phyloP scores from a whole-genome alignment of 1,139 yeast genomes.

The Ogataea hybrid region DNA sequence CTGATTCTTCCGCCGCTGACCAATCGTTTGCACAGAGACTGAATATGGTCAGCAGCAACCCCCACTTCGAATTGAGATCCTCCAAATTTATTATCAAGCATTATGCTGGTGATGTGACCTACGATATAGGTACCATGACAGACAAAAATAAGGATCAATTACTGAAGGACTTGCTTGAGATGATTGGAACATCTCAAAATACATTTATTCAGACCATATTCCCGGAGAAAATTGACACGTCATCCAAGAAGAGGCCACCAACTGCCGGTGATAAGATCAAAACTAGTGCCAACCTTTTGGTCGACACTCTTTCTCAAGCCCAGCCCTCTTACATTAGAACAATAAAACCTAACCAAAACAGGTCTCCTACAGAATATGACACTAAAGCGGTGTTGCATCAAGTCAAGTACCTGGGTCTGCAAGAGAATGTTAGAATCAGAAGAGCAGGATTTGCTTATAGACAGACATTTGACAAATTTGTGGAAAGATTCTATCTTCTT shows the following conservation, averaged over 20 bases:
- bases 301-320: constrained; percentile 83
- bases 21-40: constrained; percentile 93
- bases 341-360: constrained; percentile 94
- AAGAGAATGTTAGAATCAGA: constrained; percentile 95
- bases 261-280: constrained; percentile 98
- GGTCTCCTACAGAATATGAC: constrained; percentile 88
- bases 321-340: constrained; percentile 97
- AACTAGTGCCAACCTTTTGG: constrained; percentile 84
- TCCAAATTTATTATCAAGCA: constrained; percentile 90
- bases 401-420: constrained; percentile 91
- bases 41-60: constrained; percentile 76
- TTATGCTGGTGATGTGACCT: constrained; percentile 98
- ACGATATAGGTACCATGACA: constrained; percentile 88
- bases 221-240: constrained; percentile 75
- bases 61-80: constrained; percentile 87
- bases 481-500: constrained; percentile 88
- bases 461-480: constrained; percentile 95
- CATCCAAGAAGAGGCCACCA: constrained; percentile 82
- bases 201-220: constrained; percentile 64
- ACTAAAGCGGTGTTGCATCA: constrained; percentile 91
- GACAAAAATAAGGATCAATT: constrained; percentile 96
- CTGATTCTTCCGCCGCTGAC: constrained; percentile 96
- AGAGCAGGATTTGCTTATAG: constrained; percentile 99
- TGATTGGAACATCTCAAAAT: constrained; percentile 71
- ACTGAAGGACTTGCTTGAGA: constrained; percentile 81